A percentile compares a stretch with the other conserved stretches of the same genome.
phyloP scores from a whole-genome alignment of 352 stramenopile genomes.

The Globisporangium spiculum region DNA sequence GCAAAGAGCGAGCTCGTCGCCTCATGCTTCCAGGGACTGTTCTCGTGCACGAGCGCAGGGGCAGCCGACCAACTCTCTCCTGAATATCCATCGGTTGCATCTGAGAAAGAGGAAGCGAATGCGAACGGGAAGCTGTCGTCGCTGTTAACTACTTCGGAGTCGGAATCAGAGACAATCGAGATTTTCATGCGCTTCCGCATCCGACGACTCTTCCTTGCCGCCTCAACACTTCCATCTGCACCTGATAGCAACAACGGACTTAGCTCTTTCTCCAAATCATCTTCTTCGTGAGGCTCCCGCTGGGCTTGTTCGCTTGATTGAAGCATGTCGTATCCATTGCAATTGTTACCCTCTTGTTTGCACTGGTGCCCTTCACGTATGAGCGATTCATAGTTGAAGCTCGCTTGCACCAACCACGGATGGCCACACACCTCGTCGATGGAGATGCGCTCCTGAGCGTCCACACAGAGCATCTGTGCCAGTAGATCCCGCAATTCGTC shows the following conservation, averaged over 20 bases:
- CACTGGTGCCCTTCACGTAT: neutral
- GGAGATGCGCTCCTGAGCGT: constrained; percentile 29
- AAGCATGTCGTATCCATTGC: neutral
- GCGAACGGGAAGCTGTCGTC: neutral
- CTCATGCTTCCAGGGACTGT: constrained; percentile 9
- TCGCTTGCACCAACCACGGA: constrained; percentile 32
- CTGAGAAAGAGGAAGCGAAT: neutral
- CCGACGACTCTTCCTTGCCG: neutral
- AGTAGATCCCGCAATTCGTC: constrained; percentile 36
- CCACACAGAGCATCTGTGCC: constrained; percentile 32
- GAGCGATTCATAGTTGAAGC: neutral
- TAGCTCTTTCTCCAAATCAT: neutral
- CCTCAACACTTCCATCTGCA: neutral
- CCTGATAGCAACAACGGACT: neutral
- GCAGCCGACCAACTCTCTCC: neutral
- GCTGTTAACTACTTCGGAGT: neutral
- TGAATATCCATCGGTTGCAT: neutral
- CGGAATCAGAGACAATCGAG: constrained; percentile 4
- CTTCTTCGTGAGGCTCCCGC: constrained; percentile 11
- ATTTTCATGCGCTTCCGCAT: constrained; percentile 18
- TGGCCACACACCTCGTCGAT: constrained; percentile 37
- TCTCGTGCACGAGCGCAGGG: constrained; percentile 7
- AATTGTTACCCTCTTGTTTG: neutral
- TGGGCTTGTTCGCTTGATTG: neutral
- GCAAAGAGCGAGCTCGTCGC: constrained; percentile 6